Base-by-base conservation (phyloP, 179 eudicot genomes). In the Carnegiea gigantea region DNA sequence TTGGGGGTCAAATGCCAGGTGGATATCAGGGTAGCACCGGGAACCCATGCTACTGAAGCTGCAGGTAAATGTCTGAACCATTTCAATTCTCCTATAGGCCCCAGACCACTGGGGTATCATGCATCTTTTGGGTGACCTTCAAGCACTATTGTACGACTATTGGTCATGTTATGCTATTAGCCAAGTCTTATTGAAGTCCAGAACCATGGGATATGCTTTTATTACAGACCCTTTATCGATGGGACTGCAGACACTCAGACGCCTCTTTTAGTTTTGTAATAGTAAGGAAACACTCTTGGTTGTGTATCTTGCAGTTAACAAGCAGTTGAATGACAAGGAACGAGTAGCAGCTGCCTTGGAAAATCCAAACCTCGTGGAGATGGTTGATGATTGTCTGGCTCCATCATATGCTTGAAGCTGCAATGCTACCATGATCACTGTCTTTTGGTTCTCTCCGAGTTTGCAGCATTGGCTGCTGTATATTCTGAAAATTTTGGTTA, bases 11-110 rank as follows among this genome's bases (percentile, higher is more conserved):
- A 83, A 80, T 81, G 86, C 43, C 86, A 95, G 98, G 93, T 95
- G 81, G 98, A 95, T 84, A 95, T 93, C 53, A 91, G 91, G 88
- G 98, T 95, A 59, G 98, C 98, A 26, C 98, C 97, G n/a, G 98
- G 98, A 81, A 87, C 98, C 81, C 98, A 95, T 84, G 97, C 98
- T 38, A 89, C 93, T 44, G 98, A 95, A 89, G 97, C 88, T 77
- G 90, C 98, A 88, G 98, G 98, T 95, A 78, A 79, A 72, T 83
- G 59, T 81, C 10, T 8, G 11, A 18, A 12, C 11, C 20, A 73
- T 70, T 77, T 77, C 78, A 23, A 71, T 3, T 60, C 0, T 23
- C 24, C 67, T 9, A 2, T 10, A 40, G 8, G 3, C 28, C 28
- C 28, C 26, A 23, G 10, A 5, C 21, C 11, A 2, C 9, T 10